Evolutionary conservation across 257 asterid genomes (phyloP), one percentile per base, ranked within the genome.

Genomic region (Penstemon newberryi): DNA sequence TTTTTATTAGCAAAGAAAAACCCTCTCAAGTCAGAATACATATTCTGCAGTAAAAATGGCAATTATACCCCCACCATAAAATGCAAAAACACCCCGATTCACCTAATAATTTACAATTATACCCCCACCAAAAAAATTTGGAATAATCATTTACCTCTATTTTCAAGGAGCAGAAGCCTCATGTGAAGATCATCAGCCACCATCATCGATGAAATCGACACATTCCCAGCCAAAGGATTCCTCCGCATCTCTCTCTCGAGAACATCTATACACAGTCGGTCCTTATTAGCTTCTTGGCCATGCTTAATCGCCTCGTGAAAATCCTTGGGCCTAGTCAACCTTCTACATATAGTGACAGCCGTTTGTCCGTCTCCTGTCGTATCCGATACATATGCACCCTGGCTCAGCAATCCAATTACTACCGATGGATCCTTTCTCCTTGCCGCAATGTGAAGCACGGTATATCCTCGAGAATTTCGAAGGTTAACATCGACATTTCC

Each of bases 381-480:
- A 38, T 86, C 91, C 1, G 80, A 85, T 12, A 89, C 88, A 0
- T 76, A 74, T 0, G 98, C 93, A 51, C 95, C 93, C 46, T 80
- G 71, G 66, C 53, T 65, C 56, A 92, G 72, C 57, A 92, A 77
- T 51, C 81, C 80, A 3, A 90, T 78, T 18, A 92, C 67, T 8
- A 92, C 61, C 0, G 79, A 78, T 0, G 88, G 90, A 56, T 92
- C 95, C 89, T 85, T 89, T 5, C 97, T 88, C 75, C 96, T 80
- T 4, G 97, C 97, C 2, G 98, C 97, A n/a, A 92, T 71, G 63
- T 92, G 98, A 15, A 92, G 96, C 4, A 83, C 91, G 1, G 96
- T 87, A 61, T 86, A 70, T 66, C 96, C 98, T 39, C 93, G 79
- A 0, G 85, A 66, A 57, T 88, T 86, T 62, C 80, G 78, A 12